Evolutionary conservation across 768 basidiomycete genomes (phyloP).

Genomic region (Infundibulicybe gibba): DNA sequence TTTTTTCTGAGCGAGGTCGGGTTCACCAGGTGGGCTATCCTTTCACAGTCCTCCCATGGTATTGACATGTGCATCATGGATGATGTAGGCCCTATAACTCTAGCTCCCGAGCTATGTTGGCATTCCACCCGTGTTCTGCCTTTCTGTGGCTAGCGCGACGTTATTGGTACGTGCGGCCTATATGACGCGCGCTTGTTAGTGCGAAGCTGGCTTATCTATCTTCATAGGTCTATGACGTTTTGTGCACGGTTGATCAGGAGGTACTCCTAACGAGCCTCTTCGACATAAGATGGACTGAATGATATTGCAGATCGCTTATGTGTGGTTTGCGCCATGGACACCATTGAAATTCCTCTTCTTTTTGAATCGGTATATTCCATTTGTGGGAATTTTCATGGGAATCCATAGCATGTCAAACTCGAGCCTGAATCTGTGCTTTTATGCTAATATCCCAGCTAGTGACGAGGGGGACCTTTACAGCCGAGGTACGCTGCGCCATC

Average conservation of each 20-base stretch:
- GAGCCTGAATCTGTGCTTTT: not conserved
- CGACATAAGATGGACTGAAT: not conserved
- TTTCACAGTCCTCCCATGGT: too few relatives aligned
- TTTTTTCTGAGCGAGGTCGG: too few relatives aligned
- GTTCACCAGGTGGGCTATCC: too few relatives aligned
- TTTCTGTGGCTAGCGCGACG: too few relatives aligned
- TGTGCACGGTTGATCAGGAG: constrained; percentile 33
- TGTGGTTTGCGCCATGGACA: constrained; percentile 26
- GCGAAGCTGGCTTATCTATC: too few relatives aligned
- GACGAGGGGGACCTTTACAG: constrained; percentile 13
- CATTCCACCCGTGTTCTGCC: too few relatives aligned
- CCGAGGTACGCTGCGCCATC: constrained; percentile 11
- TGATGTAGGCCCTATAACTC: too few relatives aligned
- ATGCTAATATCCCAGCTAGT: constrained; percentile 2
- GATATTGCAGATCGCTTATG: constrained; percentile 24
- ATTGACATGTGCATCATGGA: too few relatives aligned
- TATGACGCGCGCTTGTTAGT: too few relatives aligned
- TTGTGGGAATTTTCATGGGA: constrained; percentile 32
- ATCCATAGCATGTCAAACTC: constrained; percentile 20
- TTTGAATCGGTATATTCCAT: constrained; percentile 36
- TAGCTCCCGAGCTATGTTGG: too few relatives aligned
- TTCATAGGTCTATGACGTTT: constrained; percentile 27
- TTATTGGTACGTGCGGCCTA: too few relatives aligned
- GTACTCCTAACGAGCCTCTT: constrained; percentile 7
- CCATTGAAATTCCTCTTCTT: constrained; percentile 29